Evolutionary conservation across 345 rosid species (phyloP).

Genomic region (Eutrema heterophyllum): DNA sequence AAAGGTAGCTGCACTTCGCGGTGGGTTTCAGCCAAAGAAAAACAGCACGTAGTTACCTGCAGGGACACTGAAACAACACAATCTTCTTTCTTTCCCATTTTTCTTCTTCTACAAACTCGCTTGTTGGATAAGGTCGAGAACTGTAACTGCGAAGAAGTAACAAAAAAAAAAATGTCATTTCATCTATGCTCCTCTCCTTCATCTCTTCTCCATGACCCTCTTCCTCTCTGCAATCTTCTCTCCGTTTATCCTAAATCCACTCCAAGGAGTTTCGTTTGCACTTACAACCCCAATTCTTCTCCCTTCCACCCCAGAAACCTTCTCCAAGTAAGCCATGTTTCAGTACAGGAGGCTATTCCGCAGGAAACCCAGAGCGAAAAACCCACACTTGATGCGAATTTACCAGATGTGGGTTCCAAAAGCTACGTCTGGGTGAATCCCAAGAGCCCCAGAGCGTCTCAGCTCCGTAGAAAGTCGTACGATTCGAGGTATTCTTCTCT

Average conservation of each 20-base stretch:
- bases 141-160: not conserved
- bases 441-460: constrained; percentile 67
- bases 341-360: constrained; percentile 42
- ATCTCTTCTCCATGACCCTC: constrained; percentile 41
- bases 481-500: constrained; percentile 79
- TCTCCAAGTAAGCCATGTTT: constrained; percentile 41
- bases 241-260: constrained; percentile 31
- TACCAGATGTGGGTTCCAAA: constrained; percentile 33
- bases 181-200: constrained; percentile 46
- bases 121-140: constrained; percentile 29
- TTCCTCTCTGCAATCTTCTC: constrained; percentile 34
- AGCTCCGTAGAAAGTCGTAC: constrained; percentile 52
- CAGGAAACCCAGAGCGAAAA: constrained; percentile 26
- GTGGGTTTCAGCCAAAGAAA: not conserved
- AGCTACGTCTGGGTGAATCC: constrained; percentile 83
- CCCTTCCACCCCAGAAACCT: constrained; percentile 29
- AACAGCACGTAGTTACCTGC: not conserved
- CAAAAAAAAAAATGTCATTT: constrained; percentile 42
- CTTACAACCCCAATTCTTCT: constrained; percentile 23
- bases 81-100: not conserved
- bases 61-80: not conserved
- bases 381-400: constrained; percentile 8
- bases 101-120: not conserved
- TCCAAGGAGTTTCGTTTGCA: constrained; percentile 25
- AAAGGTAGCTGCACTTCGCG: not conserved